Evolutionary conservation across 108 stramenopile genomes (phyloP), one percentile per base, ranked within the genome.

Genomic region (Chaetoceros muelleri): DNA sequence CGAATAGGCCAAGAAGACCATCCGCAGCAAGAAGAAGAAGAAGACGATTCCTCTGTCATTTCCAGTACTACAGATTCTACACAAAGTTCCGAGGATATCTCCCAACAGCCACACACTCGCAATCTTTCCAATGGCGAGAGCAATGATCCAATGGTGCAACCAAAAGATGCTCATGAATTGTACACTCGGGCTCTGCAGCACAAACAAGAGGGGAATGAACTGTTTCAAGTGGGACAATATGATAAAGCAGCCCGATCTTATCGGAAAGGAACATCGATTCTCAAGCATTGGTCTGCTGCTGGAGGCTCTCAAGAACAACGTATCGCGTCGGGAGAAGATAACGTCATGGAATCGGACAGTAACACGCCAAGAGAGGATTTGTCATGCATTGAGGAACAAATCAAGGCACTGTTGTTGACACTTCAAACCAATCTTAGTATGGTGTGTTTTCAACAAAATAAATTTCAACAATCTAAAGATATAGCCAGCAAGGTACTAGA

Each of bases 381-480:
- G 8, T 10, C 5, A 5, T 13, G 5, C 5, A 77, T 78, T 27
- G 86, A 93, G 46, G 82, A 80, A 2, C 85, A 87, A 69, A 76
- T 88, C 61, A 81, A 87, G 53, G 30, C 74, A 2, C 58, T 88
- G 44, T 57, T 84, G 7, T 44, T 88, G 8, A 62, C 65, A 23
- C 58, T 93, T 16, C 78, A 87, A 47, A 88, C 77, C 47, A 93
- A 93, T 53, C 59, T 93, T 0, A 74, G 74, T 63, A 93, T 85
- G 85, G 73, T 88, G 53, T 81, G 63, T 34, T 76, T 81, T 57
- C 81, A 88, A 64, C 78, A 82, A 53, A 61, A 72, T 3, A 93
- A 93, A 59, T 68, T 70, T 49, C 65, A 70, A 45, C 48, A 74
- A 30, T 58, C 64, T 24, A 48, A 30, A n/a, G 77, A 82, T 51